Evolutionary conservation across 805 yeast genomes (phyloP).

Genomic region (Scheffersomyces coipomensis): DNA sequence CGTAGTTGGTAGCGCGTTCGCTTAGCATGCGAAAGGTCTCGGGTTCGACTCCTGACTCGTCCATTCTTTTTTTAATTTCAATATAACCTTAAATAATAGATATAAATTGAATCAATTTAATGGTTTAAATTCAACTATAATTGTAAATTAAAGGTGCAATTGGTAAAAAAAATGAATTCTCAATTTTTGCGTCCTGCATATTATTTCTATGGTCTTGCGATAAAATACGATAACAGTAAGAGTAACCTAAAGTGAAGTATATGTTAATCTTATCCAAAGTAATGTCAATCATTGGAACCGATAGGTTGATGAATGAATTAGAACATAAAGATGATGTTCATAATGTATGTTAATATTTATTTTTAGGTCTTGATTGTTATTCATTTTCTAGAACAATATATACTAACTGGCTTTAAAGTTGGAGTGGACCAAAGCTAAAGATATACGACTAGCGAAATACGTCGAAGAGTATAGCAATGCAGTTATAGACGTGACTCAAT

Average conservation of each 20-base stretch:
- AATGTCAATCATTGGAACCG: neutral
- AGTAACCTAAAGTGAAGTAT: too few species aligned
- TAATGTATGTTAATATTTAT: neutral
- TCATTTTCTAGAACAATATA: too few species aligned
- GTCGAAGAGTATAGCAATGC: conserved; percentile 8
- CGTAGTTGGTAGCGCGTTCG: conserved; percentile 52
- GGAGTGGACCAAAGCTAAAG: conserved; percentile 16
- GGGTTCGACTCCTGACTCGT: conserved; percentile 26
- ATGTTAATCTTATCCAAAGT: neutral
- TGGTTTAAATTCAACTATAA: too few species aligned
- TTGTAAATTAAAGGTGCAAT: too few species aligned
- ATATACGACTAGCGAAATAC: conserved; percentile 11
- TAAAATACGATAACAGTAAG: too few species aligned
- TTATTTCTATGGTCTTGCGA: too few species aligned
- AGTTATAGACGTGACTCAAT: conserved; percentile 6
- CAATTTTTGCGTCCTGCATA: too few species aligned
- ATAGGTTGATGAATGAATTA: neutral
- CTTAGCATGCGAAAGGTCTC: conserved; percentile 51
- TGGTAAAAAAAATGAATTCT: too few species aligned
- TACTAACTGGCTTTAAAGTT: conserved; percentile 3
- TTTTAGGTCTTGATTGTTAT: neutral
- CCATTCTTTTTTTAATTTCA: conserved; percentile 1
- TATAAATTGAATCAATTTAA: neutral
- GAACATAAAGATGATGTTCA: neutral
- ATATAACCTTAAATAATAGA: neutral